Evolutionary conservation across 164 flowering plant genomes (phyloP).

Genomic region (Dillenia turbinata): DNA sequence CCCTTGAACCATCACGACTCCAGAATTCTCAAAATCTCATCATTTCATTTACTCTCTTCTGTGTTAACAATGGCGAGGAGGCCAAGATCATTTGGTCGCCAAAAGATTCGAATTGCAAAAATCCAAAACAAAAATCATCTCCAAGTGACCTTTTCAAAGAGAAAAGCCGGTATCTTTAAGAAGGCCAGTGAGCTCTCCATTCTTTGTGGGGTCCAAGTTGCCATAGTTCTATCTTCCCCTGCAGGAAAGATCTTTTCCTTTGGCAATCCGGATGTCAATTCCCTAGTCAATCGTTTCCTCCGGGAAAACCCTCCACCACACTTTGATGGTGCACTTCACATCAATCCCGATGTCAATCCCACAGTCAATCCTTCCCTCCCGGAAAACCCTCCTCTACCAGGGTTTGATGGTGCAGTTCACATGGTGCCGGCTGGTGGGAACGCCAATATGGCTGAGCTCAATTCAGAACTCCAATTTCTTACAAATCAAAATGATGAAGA

Average conservation of each 20-base stretch:
- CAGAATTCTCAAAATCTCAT: too few species aligned
- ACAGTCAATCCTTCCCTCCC: conserved; percentile 28
- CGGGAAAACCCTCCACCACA: neutral
- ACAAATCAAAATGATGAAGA: conserved; percentile 40
- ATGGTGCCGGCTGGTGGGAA: conserved; percentile 22
- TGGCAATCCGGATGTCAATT: conserved; percentile 55
- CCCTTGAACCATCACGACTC: too few species aligned
- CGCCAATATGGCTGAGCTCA: conserved; percentile 35
- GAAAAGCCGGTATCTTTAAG: conserved; percentile 69
- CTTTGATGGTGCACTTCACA: too few species aligned
- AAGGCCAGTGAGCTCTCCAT: conserved; percentile 79
- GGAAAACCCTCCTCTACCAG: too few species aligned
- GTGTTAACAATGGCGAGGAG: conserved; percentile 26
- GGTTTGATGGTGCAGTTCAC: neutral
- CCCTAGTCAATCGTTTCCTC: conserved; percentile 38
- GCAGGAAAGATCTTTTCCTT: conserved; percentile 60
- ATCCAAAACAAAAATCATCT: conserved; percentile 33
- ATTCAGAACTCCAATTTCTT: conserved; percentile 30
- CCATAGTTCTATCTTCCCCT: conserved; percentile 67
- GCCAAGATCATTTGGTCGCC: conserved; percentile 44
- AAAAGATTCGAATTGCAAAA: conserved; percentile 52
- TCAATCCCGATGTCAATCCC: conserved; percentile 46
- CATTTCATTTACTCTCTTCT: too few species aligned
- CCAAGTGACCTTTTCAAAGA: conserved; percentile 78
- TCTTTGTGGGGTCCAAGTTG: conserved; percentile 60